Base-by-base conservation (phyloP, 129 eudicot species). In the Apium graveolens region DNA sequence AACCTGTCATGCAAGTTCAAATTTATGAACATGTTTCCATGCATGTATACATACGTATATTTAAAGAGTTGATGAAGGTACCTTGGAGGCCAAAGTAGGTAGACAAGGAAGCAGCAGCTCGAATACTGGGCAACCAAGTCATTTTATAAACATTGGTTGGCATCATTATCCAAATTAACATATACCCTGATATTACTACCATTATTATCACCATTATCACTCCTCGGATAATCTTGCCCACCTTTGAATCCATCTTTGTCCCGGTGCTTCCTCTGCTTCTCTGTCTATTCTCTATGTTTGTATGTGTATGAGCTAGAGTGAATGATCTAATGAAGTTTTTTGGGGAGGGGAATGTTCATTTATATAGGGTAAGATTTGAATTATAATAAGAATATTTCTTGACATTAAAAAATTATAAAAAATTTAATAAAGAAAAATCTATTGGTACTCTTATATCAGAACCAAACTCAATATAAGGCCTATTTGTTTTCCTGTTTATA, bases 1-100 rank as follows among this genome's bases (percentile, higher is more conserved):
- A 69, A 26, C 93, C 98, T 94, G 85, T 3, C n/a, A 45, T 72
- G 26, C 13, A 62, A 75, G 29, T 46, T 51, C 32, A 73, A 81
- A 75, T 65, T 73, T 55, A 11, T 44, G 16, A 44, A 44, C 48
- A 44, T 55, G 4, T 1, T 16, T 34, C n/a, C 10, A 38, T 35
- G 37, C 32, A 38, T 7, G 69, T 38, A 38, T 38, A 38, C 38
- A 39, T 39, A 0, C 6, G 1, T 24, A n/a, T 57, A 57, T 49
- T 7, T 53, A 27, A 8, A 76, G 57, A 39, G 14, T 51, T 38
- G 41, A 38, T 38, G 41, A 38, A 38, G 41, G 41, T 38, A 74
- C 76, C 84, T 81, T 81, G 84, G 42, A 13, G 1, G 35, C 84
- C 84, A 35, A 75, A 81, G 79, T 74, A 81, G 53, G 84, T 75